A percentile compares a stretch with the other conserved stretches of the same genome.
Conservation (phyloP, 495 filamentous ascomycete species). For the Tuber aestivum region DNA sequence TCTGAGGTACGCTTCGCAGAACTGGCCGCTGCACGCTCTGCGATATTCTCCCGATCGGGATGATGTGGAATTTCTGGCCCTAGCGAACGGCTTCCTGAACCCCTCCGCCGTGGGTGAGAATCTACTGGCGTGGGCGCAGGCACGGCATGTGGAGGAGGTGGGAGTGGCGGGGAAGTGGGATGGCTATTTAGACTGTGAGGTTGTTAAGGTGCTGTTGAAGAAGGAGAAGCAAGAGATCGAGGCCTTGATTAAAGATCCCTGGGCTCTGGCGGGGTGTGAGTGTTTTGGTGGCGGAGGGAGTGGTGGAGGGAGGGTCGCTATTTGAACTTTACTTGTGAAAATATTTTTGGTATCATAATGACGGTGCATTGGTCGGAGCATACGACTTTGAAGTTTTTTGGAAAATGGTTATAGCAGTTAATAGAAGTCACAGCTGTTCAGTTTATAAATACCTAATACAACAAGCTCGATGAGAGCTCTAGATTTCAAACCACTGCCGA, state of each 20-base stretch:
- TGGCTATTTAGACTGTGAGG: not conserved
- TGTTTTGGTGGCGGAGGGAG: not conserved
- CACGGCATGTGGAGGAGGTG: not conserved
- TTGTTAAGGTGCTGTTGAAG: not conserved
- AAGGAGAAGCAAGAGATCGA: not conserved
- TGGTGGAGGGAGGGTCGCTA: not conserved
- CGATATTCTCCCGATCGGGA: constrained; percentile 5
- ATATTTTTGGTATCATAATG: not conserved
- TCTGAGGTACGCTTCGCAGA: constrained; percentile 27
- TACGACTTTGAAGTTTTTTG: not conserved
- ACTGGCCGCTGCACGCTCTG: constrained; percentile 34
- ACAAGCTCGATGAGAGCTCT: not conserved
- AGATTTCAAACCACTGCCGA: not conserved
- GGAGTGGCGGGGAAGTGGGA: not conserved
- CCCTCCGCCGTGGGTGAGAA: not conserved
- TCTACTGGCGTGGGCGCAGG: constrained; percentile 4
- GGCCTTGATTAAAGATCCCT: not conserved
- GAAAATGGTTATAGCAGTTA: not conserved
- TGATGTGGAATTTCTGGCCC: constrained; percentile 6
- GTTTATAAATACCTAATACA: not conserved
- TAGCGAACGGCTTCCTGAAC: constrained; percentile 10
- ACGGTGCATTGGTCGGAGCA: not conserved
- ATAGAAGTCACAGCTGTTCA: not conserved
- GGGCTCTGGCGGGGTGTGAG: not conserved
- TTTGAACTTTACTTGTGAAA: not conserved